Percentiles rank a stretch among this genome's conserved stretches.
Conservation (phyloP, 371 early-diverging fungal species). For the Zychaea mexicana region DNA sequence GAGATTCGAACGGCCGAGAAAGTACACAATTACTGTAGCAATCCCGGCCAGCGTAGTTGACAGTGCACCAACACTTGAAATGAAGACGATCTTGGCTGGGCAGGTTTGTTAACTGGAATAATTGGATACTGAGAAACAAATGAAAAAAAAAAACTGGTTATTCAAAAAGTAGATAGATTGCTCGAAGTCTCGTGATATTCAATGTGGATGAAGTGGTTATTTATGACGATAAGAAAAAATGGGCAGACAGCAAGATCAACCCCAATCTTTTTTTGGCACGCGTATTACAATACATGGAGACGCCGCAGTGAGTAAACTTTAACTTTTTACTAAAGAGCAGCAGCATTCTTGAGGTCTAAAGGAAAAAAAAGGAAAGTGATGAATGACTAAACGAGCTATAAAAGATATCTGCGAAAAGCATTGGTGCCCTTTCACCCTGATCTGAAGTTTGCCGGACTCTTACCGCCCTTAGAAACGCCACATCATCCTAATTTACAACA, state of each 20-base stretch:
- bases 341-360: neutral
- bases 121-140: neutral
- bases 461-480: slow-evolving; percentile 73
- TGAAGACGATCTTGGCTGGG: slow-evolving; percentile 76
- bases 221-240: slow-evolving; percentile 56
- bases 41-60: slow-evolving; percentile 75
- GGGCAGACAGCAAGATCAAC: slow-evolving; percentile 40
- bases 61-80: slow-evolving; percentile 66
- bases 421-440: slow-evolving; percentile 74
- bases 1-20: slow-evolving; percentile 24
- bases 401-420: slow-evolving; percentile 64
- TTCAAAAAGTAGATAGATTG: slow-evolving; percentile 44
- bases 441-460: slow-evolving; percentile 67
- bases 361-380: neutral
- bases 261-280: slow-evolving; percentile 66
- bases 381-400: neutral
- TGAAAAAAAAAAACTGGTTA: neutral
- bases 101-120: slow-evolving; percentile 39
- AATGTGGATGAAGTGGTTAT: slow-evolving; percentile 76
- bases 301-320: slow-evolving; percentile 55
- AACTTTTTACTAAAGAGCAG: too few species aligned
- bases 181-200: slow-evolving; percentile 62
- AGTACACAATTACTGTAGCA: slow-evolving; percentile 71
- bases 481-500: slow-evolving; percentile 73
- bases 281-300: slow-evolving; percentile 69